Evolutionary conservation across 257 asterid genomes (phyloP).

Genomic region (Vinca minor): DNA sequence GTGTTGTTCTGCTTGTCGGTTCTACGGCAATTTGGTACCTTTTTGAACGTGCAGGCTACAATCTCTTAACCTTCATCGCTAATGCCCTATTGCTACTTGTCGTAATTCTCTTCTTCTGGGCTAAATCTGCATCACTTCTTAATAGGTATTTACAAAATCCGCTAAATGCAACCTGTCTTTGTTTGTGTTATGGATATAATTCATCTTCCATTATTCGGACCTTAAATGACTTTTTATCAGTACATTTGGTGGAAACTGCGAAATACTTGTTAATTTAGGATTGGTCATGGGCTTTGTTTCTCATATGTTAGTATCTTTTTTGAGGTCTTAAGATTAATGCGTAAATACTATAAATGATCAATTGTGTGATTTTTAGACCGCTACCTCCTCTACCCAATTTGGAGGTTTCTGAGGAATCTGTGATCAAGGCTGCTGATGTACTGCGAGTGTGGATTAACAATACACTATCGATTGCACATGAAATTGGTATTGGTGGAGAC

Average conservation of each 20-base stretch:
- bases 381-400: constrained; percentile 93
- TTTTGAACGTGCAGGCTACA: constrained; percentile 85
- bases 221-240: background rate
- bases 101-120: constrained; percentile 78
- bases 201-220: background rate
- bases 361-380: constrained; percentile 48
- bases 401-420: constrained; percentile 66
- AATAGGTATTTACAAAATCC: constrained; percentile 60
- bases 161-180: background rate
- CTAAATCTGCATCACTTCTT: constrained; percentile 87
- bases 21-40: constrained; percentile 77
- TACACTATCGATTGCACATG: constrained; percentile 54
- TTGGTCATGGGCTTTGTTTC: background rate
- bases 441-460: constrained; percentile 57
- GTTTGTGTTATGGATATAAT: background rate
- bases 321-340: no score
- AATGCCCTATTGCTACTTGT: constrained; percentile 71
- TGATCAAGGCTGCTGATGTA: constrained; percentile 60
- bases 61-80: constrained; percentile 56
- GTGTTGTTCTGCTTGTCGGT: constrained; percentile 45
- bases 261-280: background rate
- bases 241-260: background rate
- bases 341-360: constrained; percentile 9
- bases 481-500: constrained; percentile 64
- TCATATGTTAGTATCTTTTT: no score